Percentiles rank a stretch among this genome's conserved stretches.
Conservation (phyloP, 2,329 filamentous ascomycete species). For the Phyllosticta citribraziliensis region DNA sequence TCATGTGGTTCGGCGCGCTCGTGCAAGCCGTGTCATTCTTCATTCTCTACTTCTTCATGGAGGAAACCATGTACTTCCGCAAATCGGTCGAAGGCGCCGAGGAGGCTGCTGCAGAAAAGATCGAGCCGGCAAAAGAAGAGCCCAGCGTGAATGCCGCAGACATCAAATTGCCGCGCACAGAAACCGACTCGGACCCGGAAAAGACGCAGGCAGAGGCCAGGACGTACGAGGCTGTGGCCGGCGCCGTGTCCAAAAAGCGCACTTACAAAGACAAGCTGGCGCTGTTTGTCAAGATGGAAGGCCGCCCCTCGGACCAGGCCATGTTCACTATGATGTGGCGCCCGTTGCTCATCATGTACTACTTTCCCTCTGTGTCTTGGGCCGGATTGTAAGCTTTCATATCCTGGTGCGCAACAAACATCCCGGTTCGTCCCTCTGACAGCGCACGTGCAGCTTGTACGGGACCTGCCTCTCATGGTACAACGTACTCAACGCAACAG, state of each 20-base stretch:
- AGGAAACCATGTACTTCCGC: conserved; percentile 47
- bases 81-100: conserved; percentile 2
- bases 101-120: not conserved
- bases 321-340: conserved; percentile 20
- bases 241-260: not conserved
- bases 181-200: not conserved
- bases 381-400: conserved; percentile 23
- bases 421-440: too few relatives aligned
- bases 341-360: not conserved
- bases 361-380: conserved; percentile 29
- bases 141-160: not conserved
- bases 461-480: conserved; percentile 32
- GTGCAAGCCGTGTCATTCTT: conserved; percentile 40
- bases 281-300: conserved; percentile 17
- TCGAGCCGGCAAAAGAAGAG: not conserved
- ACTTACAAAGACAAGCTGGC: conserved; percentile 24
- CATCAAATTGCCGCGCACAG: not conserved
- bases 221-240: not conserved
- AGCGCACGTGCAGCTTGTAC: conserved; percentile 15
- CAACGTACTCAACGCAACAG: conserved; percentile 34
- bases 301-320: conserved; percentile 14
- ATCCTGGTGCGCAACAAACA: not conserved
- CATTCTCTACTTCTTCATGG: conserved; percentile 48
- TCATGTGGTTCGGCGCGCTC: conserved; percentile 44
- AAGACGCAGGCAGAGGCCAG: not conserved